Evolutionary conservation across 192 early-diverging fungal genomes (phyloP), one percentile per base, ranked within the genome.

Genomic region (Jimgerdemannia flammicorona): DNA sequence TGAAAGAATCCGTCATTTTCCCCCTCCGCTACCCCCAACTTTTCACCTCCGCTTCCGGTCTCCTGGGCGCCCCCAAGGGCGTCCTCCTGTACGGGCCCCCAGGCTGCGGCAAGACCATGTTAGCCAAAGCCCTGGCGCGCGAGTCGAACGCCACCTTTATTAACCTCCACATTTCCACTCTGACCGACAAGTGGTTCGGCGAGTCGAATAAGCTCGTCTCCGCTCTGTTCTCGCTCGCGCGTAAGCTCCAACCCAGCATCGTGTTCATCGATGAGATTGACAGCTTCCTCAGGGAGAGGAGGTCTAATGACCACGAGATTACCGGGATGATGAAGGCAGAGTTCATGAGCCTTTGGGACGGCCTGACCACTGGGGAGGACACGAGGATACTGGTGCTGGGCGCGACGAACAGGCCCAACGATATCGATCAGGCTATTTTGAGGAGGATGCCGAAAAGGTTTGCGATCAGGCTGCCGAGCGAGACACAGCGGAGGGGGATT

Each of bases 241-340:
- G 89, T 67, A 99, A 99, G 84, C 87, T 99, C 54, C 91, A 97
- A 78, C 98, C 98, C 0, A 84, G 91, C 40, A 99, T 99, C 72
- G 92, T 99, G 29, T 99, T 99, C 80, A 99, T 99, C 81, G 98
- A 99, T 84, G 98, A 99, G 80, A 99, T 99, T 70, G 98, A 99
- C 80, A 94, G 94, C 11, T 99, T 99, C 80, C 79, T 99, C 75
- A 88, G 97, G 39, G 96, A 98, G 66, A 89, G 96, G 63, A 79
- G 87, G 77, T 93, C 88, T 66, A 91, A 87, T 63, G 98, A 99
- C 81, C 97, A 99, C 76, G 98, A 99, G 83, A 95, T 95, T 54
- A 99, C 95, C 64, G 87, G 90, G 54, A 98, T 98, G 89, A 99
- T 99, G 97, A 99, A 99, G 86, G 97, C 98, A 20, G 98, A 99